Percentiles rank a stretch among this genome's conserved stretches.
These are phyloP conservation scores for Barbarea vulgaris DNA, from an alignment of 345 rosid species.

Conservation along the genomic window DNA sequence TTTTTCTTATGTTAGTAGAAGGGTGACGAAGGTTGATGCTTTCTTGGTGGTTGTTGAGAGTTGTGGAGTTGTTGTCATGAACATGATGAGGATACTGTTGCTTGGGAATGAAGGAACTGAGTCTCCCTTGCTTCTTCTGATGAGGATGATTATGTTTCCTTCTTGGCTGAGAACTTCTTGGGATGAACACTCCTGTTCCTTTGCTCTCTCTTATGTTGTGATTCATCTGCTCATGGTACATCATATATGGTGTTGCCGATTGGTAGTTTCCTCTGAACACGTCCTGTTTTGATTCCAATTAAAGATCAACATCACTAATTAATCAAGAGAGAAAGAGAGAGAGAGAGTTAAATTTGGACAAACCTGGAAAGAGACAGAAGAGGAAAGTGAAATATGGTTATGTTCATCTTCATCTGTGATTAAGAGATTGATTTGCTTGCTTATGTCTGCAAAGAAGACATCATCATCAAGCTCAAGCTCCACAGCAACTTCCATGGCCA, in stretches of 20 bases:
- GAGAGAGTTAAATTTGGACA: neutral
- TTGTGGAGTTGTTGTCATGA: slow-evolving; percentile 22
- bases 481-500: slow-evolving; percentile 41
- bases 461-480: slow-evolving; percentile 94
- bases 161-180: slow-evolving; percentile 67
- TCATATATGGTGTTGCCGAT: slow-evolving; percentile 47
- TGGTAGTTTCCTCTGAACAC: slow-evolving; percentile 53
- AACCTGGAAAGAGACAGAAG: slow-evolving; percentile 84
- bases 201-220: slow-evolving; percentile 65
- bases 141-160: slow-evolving; percentile 43
- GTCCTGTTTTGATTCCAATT: slow-evolving; percentile 45
- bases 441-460: slow-evolving; percentile 81
- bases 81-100: slow-evolving; percentile 40
- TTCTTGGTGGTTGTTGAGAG: slow-evolving; percentile 31
- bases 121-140: slow-evolving; percentile 60
- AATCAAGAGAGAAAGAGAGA: neutral
- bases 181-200: slow-evolving; percentile 95
- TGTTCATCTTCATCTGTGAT: slow-evolving; percentile 86
- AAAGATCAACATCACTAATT: slow-evolving; percentile 15
- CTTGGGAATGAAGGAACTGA: slow-evolving; percentile 48
- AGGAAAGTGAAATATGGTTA: slow-evolving; percentile 50
- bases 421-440: slow-evolving; percentile 87
- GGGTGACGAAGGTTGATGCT: slow-evolving; percentile 26
- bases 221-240: slow-evolving; percentile 51
- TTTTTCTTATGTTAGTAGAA: slow-evolving; percentile 40